Conservation (phyloP, 441 rosid genomes). For the Croton laevigatus region DNA sequence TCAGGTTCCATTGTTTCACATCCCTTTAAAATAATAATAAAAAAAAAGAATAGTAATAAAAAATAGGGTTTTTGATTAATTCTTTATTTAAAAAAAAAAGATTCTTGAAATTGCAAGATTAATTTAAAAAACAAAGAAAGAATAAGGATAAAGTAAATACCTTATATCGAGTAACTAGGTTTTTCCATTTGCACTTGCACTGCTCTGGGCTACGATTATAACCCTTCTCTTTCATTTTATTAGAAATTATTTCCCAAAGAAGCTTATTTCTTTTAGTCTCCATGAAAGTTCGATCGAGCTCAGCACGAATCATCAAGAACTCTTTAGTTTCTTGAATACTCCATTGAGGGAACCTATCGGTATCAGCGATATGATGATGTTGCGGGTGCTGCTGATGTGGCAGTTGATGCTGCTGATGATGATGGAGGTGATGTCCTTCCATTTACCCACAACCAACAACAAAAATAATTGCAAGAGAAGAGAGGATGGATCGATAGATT, state of each 20-base stretch:
- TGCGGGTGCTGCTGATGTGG: slow-evolving; percentile 42
- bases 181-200: slow-evolving; percentile 99
- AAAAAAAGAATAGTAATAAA: not conserved
- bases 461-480: slow-evolving; percentile 11
- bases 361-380: slow-evolving; percentile 43
- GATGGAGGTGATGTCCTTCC: slow-evolving; percentile 51
- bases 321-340: slow-evolving; percentile 81
- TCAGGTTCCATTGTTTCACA: slow-evolving; percentile 78
- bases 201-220: slow-evolving; percentile 87
- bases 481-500: slow-evolving; percentile 12
- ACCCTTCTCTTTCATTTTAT: slow-evolving; percentile 72
- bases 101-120: not conserved
- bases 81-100: not conserved
- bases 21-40: slow-evolving; percentile 39
- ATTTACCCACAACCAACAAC: slow-evolving; percentile 22
- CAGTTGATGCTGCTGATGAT: slow-evolving; percentile 39
- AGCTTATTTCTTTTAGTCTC: slow-evolving; percentile 91
- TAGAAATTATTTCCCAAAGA: slow-evolving; percentile 80
- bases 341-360: slow-evolving; percentile 97
- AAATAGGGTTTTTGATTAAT: slow-evolving; percentile 17
- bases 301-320: slow-evolving; percentile 71
- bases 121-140: not conserved
- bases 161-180: slow-evolving; percentile 93
- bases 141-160: slow-evolving; percentile 13
- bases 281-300: slow-evolving; percentile 82